A percentile compares a stretch with the other conserved stretches of the same genome.
Evolutionary conservation across 2,329 filamentous ascomycete genomes (phyloP).

Genomic region (Cadophora sp.): DNA sequence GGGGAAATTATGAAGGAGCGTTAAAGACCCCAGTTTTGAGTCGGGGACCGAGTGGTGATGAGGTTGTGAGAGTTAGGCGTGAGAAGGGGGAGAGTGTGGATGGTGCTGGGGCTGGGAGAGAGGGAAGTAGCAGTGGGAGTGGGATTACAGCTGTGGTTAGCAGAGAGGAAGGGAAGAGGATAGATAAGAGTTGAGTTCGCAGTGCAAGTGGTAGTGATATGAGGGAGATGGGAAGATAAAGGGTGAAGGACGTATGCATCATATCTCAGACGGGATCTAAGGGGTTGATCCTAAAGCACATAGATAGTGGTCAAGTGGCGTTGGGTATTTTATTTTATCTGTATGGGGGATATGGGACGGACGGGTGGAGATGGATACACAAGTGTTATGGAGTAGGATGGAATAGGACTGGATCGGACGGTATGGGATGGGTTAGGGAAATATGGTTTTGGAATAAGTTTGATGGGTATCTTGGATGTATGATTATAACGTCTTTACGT

Average conservation of each 20-base stretch:
- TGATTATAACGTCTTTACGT: not conserved
- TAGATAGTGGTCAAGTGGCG: no score
- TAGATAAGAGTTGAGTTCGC: no score
- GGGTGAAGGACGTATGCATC: not conserved
- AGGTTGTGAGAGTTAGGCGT: slow-evolving; percentile 4
- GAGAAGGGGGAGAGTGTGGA: not conserved
- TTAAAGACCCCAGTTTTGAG: slow-evolving; percentile 6
- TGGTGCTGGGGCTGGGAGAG: not conserved
- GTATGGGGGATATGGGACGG: not conserved
- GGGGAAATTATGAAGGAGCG: not conserved
- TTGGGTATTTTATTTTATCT: no score
- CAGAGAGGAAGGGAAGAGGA: slow-evolving; percentile 6
- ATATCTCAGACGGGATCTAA: not conserved
- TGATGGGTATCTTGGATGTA: not conserved
- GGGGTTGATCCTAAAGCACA: no score
- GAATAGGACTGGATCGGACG: not conserved
- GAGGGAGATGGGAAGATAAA: no score
- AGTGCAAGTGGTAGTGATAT: no score
- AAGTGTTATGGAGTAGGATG: not conserved
- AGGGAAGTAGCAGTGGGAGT: slow-evolving; percentile 14
- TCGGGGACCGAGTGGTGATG: slow-evolving; percentile 13
- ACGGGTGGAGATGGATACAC: not conserved
- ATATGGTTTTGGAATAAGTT: not conserved
- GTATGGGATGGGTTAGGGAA: no score
- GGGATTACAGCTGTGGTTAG: slow-evolving; percentile 17